phyloP scores from a whole-genome alignment of 352 stramenopile genomes.

The Globisporangium ultimum region DNA sequence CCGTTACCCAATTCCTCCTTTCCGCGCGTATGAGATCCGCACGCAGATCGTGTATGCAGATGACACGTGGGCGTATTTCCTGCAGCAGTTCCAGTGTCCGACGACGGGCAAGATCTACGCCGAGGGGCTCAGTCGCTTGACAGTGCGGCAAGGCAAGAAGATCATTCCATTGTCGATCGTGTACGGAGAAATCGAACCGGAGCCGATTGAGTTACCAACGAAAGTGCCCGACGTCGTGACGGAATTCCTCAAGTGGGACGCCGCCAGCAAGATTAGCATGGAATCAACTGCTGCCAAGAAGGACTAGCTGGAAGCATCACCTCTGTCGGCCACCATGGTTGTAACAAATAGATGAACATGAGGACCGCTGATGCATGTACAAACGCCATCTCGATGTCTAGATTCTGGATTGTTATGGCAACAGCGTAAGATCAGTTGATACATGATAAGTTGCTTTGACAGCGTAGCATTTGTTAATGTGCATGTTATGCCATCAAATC shows the following conservation, averaged over 20 bases:
- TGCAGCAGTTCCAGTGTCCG: slow-evolving; percentile 56
- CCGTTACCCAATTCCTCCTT: slow-evolving; percentile 46
- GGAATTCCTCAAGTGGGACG: slow-evolving; percentile 19
- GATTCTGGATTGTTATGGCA: too few species aligned
- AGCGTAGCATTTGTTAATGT: too few species aligned
- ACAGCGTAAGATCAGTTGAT: too few species aligned
- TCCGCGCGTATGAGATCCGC: slow-evolving; percentile 60
- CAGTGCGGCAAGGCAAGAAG: slow-evolving; percentile 25
- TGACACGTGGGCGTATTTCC: slow-evolving; percentile 55
- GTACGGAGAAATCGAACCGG: too few species aligned
- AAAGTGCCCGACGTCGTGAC: neutral
- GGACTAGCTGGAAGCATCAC: too few species aligned
- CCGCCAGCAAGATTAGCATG: slow-evolving; percentile 21
- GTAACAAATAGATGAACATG: too few species aligned
- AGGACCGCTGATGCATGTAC: too few species aligned
- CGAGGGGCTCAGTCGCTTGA: slow-evolving; percentile 42
- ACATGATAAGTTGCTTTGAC: too few species aligned
- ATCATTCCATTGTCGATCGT: too few species aligned
- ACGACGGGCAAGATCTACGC: slow-evolving; percentile 47
- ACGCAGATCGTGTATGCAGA: slow-evolving; percentile 53
- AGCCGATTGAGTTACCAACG: neutral
- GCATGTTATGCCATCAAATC: too few species aligned
- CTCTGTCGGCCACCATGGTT: too few species aligned
- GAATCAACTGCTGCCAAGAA: slow-evolving; percentile 12
- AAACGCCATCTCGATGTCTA: too few species aligned